Conservation (phyloP, 768 basidiomycete genomes). For the Suillus ampliporus region DNA sequence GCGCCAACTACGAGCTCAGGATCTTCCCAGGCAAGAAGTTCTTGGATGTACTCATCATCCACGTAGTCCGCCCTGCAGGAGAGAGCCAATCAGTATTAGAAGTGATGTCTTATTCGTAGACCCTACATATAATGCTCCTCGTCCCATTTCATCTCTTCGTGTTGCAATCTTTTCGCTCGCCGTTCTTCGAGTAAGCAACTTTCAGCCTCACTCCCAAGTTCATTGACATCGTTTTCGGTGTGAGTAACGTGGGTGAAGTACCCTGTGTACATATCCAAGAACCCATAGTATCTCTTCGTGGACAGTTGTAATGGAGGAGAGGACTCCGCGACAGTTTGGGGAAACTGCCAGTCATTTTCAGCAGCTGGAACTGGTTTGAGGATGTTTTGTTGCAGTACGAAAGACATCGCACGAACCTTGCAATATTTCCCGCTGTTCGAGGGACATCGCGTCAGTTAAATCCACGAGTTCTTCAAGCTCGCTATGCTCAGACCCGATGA, state of each 20-base stretch:
- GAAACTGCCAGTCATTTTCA: constrained; percentile 79
- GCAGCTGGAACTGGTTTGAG: constrained; percentile 54
- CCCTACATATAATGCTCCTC: constrained; percentile 83
- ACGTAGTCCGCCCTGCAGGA: constrained; percentile 77
- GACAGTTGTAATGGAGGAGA: constrained; percentile 45
- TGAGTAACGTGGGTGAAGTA: constrained; percentile 77
- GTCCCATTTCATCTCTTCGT: constrained; percentile 82
- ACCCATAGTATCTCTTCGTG: constrained; percentile 67
- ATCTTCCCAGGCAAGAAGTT: constrained; percentile 69
- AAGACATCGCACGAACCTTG: constrained; percentile 47
- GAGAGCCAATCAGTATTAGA: constrained; percentile 12
- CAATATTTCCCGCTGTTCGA: constrained; percentile 59
- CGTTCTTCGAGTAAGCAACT: constrained; percentile 55
- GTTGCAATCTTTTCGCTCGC: constrained; percentile 54
- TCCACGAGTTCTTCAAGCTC: constrained; percentile 49
- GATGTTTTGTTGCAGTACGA: constrained; percentile 13
- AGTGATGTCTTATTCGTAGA: constrained; percentile 22
- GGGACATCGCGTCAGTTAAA: constrained; percentile 49
- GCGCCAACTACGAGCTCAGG: constrained; percentile 47
- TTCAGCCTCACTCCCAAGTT: constrained; percentile 74
- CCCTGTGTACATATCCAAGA: constrained; percentile 74
- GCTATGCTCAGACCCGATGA: constrained; percentile 45
- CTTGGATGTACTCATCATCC: constrained; percentile 77
- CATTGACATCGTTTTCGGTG: constrained; percentile 83
- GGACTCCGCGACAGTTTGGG: constrained; percentile 60